These are phyloP conservation scores for Allantophomopsis lycopodina DNA, from an alignment of 2,329 filamentous ascomycete genomes.

Conservation along the genomic window DNA sequence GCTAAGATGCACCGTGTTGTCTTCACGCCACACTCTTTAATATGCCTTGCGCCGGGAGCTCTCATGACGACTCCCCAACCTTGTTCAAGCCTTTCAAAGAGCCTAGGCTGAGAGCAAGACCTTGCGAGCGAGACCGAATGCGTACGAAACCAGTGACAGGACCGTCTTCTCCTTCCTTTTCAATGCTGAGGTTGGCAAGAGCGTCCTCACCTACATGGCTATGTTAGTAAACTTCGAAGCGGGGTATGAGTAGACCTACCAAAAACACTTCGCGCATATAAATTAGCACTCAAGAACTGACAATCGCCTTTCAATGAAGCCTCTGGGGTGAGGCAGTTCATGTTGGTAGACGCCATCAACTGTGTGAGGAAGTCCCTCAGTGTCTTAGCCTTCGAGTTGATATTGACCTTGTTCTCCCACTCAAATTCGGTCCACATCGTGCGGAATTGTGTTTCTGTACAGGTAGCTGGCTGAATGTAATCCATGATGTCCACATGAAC, in stretches of 20 bases:
- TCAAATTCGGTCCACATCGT: slow-evolving; percentile 99
- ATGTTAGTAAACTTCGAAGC: slow-evolving; percentile 1
- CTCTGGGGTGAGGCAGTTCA: slow-evolving; percentile 94
- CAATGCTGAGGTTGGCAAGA: slow-evolving; percentile 90
- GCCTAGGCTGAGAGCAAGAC: slow-evolving; percentile 82
- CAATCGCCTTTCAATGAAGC: slow-evolving; percentile 95
- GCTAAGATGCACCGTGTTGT: too few species aligned
- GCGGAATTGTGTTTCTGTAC: slow-evolving; percentile 95
- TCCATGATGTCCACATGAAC: slow-evolving; percentile 99
- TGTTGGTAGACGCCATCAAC: slow-evolving; percentile 96
- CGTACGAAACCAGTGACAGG: slow-evolving; percentile 94
- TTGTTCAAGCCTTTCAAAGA: slow-evolving; percentile 92
- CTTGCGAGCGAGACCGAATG: slow-evolving; percentile 94
- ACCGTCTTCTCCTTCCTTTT: slow-evolving; percentile 91
- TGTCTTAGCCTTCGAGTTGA: slow-evolving; percentile 91
- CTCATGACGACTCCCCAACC: slow-evolving; percentile 27
- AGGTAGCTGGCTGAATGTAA: slow-evolving; percentile 94
- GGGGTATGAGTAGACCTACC: slow-evolving; percentile 48
- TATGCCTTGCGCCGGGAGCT: too few species aligned
- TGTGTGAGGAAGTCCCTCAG: slow-evolving; percentile 86
- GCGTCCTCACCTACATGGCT: slow-evolving; percentile 77
- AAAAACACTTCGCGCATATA: slow-evolving; percentile 94
- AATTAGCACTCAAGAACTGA: slow-evolving; percentile 91
- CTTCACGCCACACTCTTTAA: too few species aligned
- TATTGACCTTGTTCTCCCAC: slow-evolving; percentile 99